Evolutionary conservation across 208 protist species (phyloP), one percentile per base, ranked within the genome.

Genomic region (Trypanosoma boissoni): DNA sequence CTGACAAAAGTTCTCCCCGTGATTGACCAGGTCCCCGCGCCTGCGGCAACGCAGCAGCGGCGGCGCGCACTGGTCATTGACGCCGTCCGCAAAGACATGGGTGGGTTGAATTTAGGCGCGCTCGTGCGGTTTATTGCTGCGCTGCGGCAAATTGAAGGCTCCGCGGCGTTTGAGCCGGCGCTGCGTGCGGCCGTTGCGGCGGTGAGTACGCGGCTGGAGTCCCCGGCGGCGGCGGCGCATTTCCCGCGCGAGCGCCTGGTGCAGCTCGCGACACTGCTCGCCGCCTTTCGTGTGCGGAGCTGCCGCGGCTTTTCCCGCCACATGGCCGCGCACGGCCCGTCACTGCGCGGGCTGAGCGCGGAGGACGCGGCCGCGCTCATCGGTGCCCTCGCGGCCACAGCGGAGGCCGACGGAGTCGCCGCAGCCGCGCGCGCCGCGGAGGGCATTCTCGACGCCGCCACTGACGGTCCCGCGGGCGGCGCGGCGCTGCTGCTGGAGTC

Each of bases 301-400:
- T 88, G 78, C 58, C 60, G 56, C 14, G 79, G 74, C 16, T 88
- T 88, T 42, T 44, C 76, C 0, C 56, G n/a, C 5, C 83, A 79
- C 45, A 55, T 92, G n/a, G 27, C 28, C 23, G 32, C 41, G 10
- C 8, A 61, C 23, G 45, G 42, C 1, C 44, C 67, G 10, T 53
- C 39, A 8, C 51, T 86, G 12, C 57, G 58, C 0, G 49, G 18
- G 3, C 28, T 86, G 18, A 71, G 39, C 9, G 56, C 67, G 12
- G 78, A 86, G 9, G 72, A 76, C 42, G 72, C 64, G 7, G 64
- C 76, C 3, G 43, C 75, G n/a, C 70, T 86, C 18, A 64, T 84
- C 34, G 78, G 70, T 32, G 77, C 77, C 4, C 52, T 89, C 10
- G 56, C 75, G 2, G 65, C 64, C 10, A 50, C 74, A 32, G 59